Base-by-base conservation (phyloP, 2,329 filamentous ascomycete species). In the Aspergillus hiratsukae region DNA sequence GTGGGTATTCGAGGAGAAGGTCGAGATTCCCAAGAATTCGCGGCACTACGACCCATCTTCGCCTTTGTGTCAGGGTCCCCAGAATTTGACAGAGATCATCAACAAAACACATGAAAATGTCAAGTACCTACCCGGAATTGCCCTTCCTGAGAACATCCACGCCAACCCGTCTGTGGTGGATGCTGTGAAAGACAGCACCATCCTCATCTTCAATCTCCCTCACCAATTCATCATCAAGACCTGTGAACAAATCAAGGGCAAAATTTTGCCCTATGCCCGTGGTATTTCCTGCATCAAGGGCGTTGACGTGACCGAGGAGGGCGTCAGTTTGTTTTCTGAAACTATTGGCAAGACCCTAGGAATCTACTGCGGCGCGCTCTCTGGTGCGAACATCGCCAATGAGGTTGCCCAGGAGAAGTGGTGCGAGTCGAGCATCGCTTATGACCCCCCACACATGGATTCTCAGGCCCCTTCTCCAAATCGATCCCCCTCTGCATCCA, bases 201-300 rank as follows among this genome's bases (percentile, higher is more conserved):
- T 99, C 61, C 85, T 99, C 61, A 82, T 99, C 72, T 99, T 99
- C 83, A 97, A 97, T 78, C 83, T 99, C 41, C 94, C 94, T 28
- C 94, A 99, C 77, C 75, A 76, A 56, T 99, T 99, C 74, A 97
- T 99, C 70, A 84, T 84, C 70, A 88, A 88, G 61, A 89, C 92
- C 59, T 96, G 92, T 78, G 83, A 88, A 61, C 87, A 91, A 72
- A 81, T 99, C 60, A 83, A 88, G 69, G 94, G 93, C 58, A 87
- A 96, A 67, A 95, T 97, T 62, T 77, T 97, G 29, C 94, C 94
- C 6, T 97, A 87, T 68, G 93, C 94, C 27, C 86, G 95, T 61
- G 94, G 91, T 57, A 91, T 99, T 69, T 96, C 91, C 71, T 99
- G 94, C 76, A 97, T 97, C 78, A 99, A 99, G 81, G 94, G 94